Evolutionary conservation across 2,329 filamentous ascomycete species (phyloP).

Genomic region (Stagonosporopsis chrysanthemi): DNA sequence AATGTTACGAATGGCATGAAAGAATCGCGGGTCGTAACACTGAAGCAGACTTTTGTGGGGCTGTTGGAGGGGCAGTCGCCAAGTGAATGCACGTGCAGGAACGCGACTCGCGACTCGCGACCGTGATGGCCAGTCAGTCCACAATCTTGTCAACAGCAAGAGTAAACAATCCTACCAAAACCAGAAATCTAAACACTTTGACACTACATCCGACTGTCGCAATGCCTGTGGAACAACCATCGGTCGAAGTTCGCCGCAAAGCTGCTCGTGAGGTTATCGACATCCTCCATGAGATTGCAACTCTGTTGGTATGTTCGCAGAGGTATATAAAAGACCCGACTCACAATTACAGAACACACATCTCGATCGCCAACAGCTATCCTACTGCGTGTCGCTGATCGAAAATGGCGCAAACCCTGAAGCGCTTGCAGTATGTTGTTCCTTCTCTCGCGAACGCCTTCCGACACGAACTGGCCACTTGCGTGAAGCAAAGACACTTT

Average conservation of each 20-base stretch:
- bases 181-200: background rate
- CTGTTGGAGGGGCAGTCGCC: constrained; percentile 12
- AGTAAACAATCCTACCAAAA: background rate
- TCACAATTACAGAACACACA: constrained; percentile 78
- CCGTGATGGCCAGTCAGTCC: background rate
- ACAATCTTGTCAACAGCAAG: constrained; percentile 1
- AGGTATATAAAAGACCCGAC: background rate
- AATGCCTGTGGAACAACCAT: constrained; percentile 36
- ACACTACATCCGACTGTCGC: background rate
- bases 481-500: no score
- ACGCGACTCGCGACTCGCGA: constrained; percentile 11
- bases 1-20: constrained; percentile 3
- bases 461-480: background rate
- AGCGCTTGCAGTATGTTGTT: constrained; percentile 79
- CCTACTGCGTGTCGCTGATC: constrained; percentile 94
- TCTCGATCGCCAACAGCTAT: constrained; percentile 87
- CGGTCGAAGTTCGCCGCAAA: constrained; percentile 65
- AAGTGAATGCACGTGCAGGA: constrained; percentile 18
- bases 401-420: constrained; percentile 98
- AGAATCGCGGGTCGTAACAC: constrained; percentile 5
- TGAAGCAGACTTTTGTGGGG: background rate
- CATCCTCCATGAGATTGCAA: constrained; percentile 84
- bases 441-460: no score
- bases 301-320: constrained; percentile 74
- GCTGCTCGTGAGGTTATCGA: constrained; percentile 82